Conservation (phyloP, 2,329 filamentous ascomycete genomes). For the Penicillium olsonii region DNA sequence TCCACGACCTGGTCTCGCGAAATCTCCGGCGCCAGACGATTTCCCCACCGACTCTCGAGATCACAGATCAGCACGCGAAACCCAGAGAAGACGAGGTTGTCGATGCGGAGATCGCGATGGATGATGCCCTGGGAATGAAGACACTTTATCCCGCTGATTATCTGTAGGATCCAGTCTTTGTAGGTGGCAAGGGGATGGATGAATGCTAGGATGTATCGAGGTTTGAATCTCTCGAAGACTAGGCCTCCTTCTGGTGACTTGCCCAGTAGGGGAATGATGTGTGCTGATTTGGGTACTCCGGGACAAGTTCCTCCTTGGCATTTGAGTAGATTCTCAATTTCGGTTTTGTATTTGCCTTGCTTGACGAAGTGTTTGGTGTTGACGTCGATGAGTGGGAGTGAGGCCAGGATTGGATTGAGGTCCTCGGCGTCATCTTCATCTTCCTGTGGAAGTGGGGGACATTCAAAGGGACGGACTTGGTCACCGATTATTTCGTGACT, state of each 20-base stretch:
- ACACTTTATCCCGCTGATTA: not conserved
- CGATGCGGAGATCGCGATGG: conserved; percentile 3
- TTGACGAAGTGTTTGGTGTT: not conserved
- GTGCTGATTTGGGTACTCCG: not conserved
- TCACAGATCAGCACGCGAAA: not conserved
- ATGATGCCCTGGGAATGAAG: conserved; percentile 2
- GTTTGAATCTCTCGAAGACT: not conserved
- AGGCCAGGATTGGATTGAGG: not conserved
- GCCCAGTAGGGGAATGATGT: not conserved
- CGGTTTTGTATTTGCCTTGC: conserved; percentile 1
- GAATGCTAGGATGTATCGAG: not conserved
- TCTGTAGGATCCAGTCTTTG: not conserved
- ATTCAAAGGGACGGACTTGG: not conserved
- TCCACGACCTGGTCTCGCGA: not conserved
- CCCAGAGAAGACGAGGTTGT: not conserved
- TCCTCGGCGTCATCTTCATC: not conserved
- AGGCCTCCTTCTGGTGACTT: not conserved
- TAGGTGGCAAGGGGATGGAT: not conserved
- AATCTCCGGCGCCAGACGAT: not conserved
- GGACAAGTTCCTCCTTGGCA: not conserved
- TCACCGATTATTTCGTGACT: conserved; percentile 1
- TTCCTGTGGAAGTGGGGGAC: not conserved
- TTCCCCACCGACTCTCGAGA: conserved; percentile 2
- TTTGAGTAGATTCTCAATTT: not conserved
- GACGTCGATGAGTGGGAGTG: not conserved